Evolutionary conservation across 2,329 filamentous ascomycete species (phyloP).

Genomic region (Microsporum canis): DNA sequence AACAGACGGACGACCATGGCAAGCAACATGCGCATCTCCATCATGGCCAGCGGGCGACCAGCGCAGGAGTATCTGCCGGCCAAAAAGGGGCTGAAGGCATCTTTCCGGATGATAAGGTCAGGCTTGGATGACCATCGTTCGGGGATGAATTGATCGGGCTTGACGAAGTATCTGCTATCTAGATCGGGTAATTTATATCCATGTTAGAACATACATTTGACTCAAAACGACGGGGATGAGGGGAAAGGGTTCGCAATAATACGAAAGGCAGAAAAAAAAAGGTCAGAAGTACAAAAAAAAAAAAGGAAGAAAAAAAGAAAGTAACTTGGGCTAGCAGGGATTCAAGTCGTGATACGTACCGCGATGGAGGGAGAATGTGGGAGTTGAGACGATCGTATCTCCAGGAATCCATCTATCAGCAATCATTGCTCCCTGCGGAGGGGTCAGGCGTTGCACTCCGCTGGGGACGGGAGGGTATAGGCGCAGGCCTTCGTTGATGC

Average conservation of each 20-base stretch:
- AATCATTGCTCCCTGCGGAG: slow-evolving; percentile 21
- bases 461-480: slow-evolving; percentile 24
- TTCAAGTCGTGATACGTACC: slow-evolving; percentile 5
- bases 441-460: slow-evolving; percentile 26
- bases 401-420: slow-evolving; percentile 24
- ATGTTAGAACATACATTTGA: neutral
- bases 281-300: neutral
- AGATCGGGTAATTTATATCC: neutral
- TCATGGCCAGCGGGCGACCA: slow-evolving; percentile 24
- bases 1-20: slow-evolving; percentile 27
- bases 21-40: slow-evolving; percentile 23
- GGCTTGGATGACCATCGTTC: slow-evolving; percentile 22
- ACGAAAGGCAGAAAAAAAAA: neutral
- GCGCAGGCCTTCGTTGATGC: slow-evolving; percentile 22
- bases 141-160: slow-evolving; percentile 21
- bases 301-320: neutral
- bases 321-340: neutral
- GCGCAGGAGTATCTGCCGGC: slow-evolving; percentile 22
- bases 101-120: slow-evolving; percentile 17
- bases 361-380: slow-evolving; percentile 16
- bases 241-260: neutral
- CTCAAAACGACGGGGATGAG: neutral
- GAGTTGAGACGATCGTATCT: slow-evolving; percentile 17
- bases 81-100: slow-evolving; percentile 21
- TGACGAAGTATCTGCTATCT: slow-evolving; percentile 2